Conservation (phyloP, 1,284 basidiomycete species). For the Xerocomus tenax region DNA sequence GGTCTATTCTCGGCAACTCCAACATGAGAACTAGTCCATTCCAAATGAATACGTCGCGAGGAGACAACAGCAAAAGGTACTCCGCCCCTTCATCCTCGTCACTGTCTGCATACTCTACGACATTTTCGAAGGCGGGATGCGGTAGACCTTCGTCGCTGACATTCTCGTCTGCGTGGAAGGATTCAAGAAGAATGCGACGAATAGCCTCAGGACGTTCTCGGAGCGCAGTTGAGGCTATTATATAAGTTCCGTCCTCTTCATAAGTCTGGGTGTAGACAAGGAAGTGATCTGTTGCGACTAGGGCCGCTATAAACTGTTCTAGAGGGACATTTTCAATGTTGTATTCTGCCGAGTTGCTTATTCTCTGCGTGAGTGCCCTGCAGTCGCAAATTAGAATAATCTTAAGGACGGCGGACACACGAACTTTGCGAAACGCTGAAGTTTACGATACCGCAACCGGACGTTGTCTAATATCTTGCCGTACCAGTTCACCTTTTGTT, state of each 20-base stretch:
- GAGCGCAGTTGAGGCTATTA: conserved; percentile 80
- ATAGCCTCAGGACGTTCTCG: conserved; percentile 78
- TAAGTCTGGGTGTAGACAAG: conserved; percentile 87
- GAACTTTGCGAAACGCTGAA: conserved; percentile 87
- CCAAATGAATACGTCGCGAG: conserved; percentile 87
- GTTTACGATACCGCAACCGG: conserved; percentile 84
- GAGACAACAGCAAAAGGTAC: conserved; percentile 85
- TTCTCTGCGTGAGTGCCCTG: conserved; percentile 75
- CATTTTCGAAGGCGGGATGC: conserved; percentile 40
- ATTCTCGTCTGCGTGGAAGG: conserved; percentile 69
- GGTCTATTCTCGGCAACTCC: conserved; percentile 61
- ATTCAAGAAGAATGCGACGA: conserved; percentile 73
- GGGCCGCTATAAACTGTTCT: conserved; percentile 69
- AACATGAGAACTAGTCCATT: conserved; percentile 80
- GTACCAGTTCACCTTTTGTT: conserved; percentile 85
- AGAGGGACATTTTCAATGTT: conserved; percentile 74
- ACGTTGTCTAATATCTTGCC: conserved; percentile 91
- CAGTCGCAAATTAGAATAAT: conserved; percentile 9
- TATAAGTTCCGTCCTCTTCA: conserved; percentile 90
- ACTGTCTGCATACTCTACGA: conserved; percentile 41
- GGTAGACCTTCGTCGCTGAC: conserved; percentile 44
- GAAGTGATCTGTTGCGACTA: conserved; percentile 87
- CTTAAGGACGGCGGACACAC: conserved; percentile 13
- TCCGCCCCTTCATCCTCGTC: conserved; percentile 49
- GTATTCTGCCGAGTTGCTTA: conserved; percentile 95